Conservation (phyloP, 2,329 filamentous ascomycete genomes). For the Shiraia sp. region DNA sequence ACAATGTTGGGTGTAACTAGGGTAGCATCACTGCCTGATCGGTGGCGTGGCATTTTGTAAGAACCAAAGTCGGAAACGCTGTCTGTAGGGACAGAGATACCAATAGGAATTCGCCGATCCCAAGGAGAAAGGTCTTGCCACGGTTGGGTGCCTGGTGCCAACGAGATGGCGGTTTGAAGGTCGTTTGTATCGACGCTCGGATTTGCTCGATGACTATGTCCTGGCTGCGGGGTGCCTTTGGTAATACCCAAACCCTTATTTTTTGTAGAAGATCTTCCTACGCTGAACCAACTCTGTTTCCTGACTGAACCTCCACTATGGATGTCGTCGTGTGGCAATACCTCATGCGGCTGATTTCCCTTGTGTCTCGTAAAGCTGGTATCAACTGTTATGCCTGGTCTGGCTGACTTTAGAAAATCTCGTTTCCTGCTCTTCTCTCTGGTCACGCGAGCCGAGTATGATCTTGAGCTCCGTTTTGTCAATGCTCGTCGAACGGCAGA, state of each 20-base stretch:
- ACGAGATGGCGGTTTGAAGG: constrained; percentile 32
- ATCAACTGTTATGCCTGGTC: constrained; percentile 67
- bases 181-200: constrained; percentile 24
- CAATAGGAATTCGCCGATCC: constrained; percentile 73
- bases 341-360: constrained; percentile 52
- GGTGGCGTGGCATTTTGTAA: constrained; percentile 34
- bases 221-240: constrained; percentile 39
- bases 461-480: constrained; percentile 38
- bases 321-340: constrained; percentile 43
- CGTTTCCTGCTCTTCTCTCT: constrained; percentile 61
- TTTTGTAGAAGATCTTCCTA: constrained; percentile 30
- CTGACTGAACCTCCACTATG: constrained; percentile 22
- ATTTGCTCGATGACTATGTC: constrained; percentile 15
- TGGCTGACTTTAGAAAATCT: constrained; percentile 63
- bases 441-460: constrained; percentile 40
- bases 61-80: constrained; percentile 47
- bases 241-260: constrained; percentile 41
- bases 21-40: constrained; percentile 44
- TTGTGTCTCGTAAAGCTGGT: constrained; percentile 65
- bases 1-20: constrained; percentile 55
- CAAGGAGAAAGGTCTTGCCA: constrained; percentile 65
- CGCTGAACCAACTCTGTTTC: constrained; percentile 37
- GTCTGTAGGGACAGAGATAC: constrained; percentile 66
- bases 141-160: constrained; percentile 33
- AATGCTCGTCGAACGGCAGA: constrained; percentile 30